Evolutionary conservation across 345 rosid genomes (phyloP).

Genomic region (Eucalyptus erythrocorys): DNA sequence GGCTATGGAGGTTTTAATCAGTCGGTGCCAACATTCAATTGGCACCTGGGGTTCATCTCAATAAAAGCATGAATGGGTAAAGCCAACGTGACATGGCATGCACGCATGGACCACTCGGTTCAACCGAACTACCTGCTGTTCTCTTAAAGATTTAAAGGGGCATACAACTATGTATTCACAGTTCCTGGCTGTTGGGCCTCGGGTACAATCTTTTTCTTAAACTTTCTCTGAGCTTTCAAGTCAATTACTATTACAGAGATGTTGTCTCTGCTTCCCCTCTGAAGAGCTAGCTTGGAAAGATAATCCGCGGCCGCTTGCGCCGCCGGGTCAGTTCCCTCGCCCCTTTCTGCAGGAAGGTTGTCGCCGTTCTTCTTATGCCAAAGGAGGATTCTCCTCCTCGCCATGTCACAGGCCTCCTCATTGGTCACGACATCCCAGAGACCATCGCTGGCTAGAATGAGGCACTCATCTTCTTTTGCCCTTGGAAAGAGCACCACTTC

Average conservation of each 20-base stretch:
- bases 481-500: slow-evolving; percentile 47
- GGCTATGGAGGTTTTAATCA: neutral
- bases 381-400: slow-evolving; percentile 42
- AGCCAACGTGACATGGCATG: neutral
- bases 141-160: neutral
- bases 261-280: slow-evolving; percentile 78
- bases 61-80: neutral
- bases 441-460: slow-evolving; percentile 71
- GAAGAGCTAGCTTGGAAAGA: slow-evolving; percentile 54
- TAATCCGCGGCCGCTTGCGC: slow-evolving; percentile 72
- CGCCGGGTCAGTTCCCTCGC: slow-evolving; percentile 40
- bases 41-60: neutral
- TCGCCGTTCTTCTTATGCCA: slow-evolving; percentile 58
- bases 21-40: neutral
- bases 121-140: neutral
- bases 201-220: slow-evolving; percentile 11
- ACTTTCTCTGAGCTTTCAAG: slow-evolving; percentile 55
- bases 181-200: neutral
- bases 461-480: slow-evolving; percentile 62
- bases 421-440: slow-evolving; percentile 75
- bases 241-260: slow-evolving; percentile 64
- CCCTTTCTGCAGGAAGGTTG: slow-evolving; percentile 8
- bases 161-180: neutral
- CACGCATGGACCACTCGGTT: neutral
- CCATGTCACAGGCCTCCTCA: slow-evolving; percentile 56